These are phyloP conservation scores for Pestalotiopsis sp. DNA, from an alignment of 2,329 filamentous ascomycete genomes.

Conservation along the genomic window DNA sequence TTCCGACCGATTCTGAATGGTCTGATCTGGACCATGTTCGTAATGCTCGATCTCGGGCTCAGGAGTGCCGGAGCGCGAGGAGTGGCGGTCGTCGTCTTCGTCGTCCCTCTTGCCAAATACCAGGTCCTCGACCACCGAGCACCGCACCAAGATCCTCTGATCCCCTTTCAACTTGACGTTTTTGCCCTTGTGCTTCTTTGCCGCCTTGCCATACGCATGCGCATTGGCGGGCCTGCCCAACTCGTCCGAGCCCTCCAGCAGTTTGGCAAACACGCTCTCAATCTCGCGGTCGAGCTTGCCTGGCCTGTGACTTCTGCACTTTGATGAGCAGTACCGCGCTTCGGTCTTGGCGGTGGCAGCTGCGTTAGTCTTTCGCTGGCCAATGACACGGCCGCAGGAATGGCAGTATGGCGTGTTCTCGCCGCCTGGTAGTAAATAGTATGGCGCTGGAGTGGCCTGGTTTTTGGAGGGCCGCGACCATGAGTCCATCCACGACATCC, in stretches of 20 bases:
- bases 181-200: slow-evolving; percentile 24
- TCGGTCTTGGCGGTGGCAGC: slow-evolving; percentile 21
- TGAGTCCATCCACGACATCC: slow-evolving; percentile 46
- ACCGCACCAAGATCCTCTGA: slow-evolving; percentile 49
- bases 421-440: slow-evolving; percentile 51
- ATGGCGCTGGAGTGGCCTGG: slow-evolving; percentile 51
- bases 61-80: background rate
- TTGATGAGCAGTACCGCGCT: slow-evolving; percentile 60
- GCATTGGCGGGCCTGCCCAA: background rate
- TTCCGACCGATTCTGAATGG: background rate
- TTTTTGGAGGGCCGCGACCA: slow-evolving; percentile 43
- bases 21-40: background rate
- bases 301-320: slow-evolving; percentile 56
- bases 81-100: slow-evolving; percentile 25
- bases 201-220: slow-evolving; percentile 21
- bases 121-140: slow-evolving; percentile 50
- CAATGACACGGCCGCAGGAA: slow-evolving; percentile 59
- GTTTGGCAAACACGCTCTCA: slow-evolving; percentile 48
- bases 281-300: slow-evolving; percentile 53
- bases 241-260: slow-evolving; percentile 28
- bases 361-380: slow-evolving; percentile 34
- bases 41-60: slow-evolving; percentile 15
- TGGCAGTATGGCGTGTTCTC: slow-evolving; percentile 58
- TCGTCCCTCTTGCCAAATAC: slow-evolving; percentile 47
- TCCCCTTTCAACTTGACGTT: slow-evolving; percentile 51